A percentile compares a stretch with the other conserved stretches of the same genome.
Evolutionary conservation across 257 asterid species (phyloP).

Genomic region (Anisodus tanguticus): DNA sequence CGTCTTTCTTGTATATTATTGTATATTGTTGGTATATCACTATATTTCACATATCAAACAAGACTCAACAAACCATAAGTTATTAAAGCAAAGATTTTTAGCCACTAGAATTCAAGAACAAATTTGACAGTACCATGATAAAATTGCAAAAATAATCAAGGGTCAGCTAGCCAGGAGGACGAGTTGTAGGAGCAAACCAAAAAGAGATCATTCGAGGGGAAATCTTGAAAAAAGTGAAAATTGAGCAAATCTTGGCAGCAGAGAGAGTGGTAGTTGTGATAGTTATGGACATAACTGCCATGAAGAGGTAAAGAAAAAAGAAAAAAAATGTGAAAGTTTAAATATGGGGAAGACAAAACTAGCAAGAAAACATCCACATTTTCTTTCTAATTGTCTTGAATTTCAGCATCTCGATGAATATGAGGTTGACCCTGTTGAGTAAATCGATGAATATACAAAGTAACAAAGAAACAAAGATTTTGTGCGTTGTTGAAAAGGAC

Average conservation of each 20-base stretch:
- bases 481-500: conserved; percentile 23
- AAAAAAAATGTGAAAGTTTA: conserved; percentile 25
- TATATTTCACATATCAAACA: not conserved
- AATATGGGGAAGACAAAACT: conserved; percentile 35
- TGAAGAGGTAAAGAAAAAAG: conserved; percentile 24
- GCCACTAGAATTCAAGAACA: conserved; percentile 18
- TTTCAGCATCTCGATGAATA: conserved; percentile 58
- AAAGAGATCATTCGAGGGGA: conserved; percentile 67
- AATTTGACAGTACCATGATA: not conserved
- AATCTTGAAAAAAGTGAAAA: conserved; percentile 45
- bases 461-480: conserved; percentile 13
- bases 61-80: conserved; percentile 21
- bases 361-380: conserved; percentile 53
- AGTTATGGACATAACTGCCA: conserved; percentile 39
- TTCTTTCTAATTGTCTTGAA: conserved; percentile 55
- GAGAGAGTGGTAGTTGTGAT: conserved; percentile 39
- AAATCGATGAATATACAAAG: conserved; percentile 39
- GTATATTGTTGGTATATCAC: not conserved
- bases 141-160: conserved; percentile 40
- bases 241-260: conserved; percentile 34
- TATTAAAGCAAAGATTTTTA: not conserved
- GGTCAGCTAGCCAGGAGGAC: conserved; percentile 88
- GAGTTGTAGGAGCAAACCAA: conserved; percentile 88
- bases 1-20: not conserved
- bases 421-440: conserved; percentile 37